These are phyloP conservation scores for Xerocomus brunneocitrinus DNA, from an alignment of 768 basidiomycete genomes.

Conservation along the genomic window DNA sequence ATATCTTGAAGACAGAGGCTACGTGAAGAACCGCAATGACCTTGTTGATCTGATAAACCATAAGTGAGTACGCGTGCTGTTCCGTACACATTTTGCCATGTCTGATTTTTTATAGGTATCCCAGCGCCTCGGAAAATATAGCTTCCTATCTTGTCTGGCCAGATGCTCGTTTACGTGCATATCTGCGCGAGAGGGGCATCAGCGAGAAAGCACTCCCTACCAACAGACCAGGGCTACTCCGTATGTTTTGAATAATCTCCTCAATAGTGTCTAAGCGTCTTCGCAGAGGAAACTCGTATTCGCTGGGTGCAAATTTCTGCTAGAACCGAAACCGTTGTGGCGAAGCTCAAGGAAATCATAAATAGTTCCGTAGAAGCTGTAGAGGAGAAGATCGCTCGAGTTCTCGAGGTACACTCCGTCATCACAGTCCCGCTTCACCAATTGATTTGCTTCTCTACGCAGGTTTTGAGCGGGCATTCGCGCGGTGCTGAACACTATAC, in stretches of 20 bases:
- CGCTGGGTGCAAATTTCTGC: slow-evolving; percentile 68
- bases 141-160: slow-evolving; percentile 84
- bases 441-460: background rate
- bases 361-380: slow-evolving; percentile 64
- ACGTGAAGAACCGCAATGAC: slow-evolving; percentile 66
- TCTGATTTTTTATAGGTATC: slow-evolving; percentile 40
- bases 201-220: slow-evolving; percentile 64
- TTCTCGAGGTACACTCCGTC: slow-evolving; percentile 32
- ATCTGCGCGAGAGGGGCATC: slow-evolving; percentile 73
- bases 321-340: slow-evolving; percentile 53
- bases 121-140: slow-evolving; percentile 40
- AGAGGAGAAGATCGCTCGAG: slow-evolving; percentile 65
- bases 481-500: slow-evolving; percentile 20
- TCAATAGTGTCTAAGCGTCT: background rate
- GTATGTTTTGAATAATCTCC: slow-evolving; percentile 31
- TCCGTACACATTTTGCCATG: background rate
- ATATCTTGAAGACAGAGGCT: slow-evolving; percentile 48
- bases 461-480: slow-evolving; percentile 40
- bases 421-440: no score
- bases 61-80: slow-evolving; percentile 43
- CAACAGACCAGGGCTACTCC: slow-evolving; percentile 71
- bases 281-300: slow-evolving; percentile 68
- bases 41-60: slow-evolving; percentile 66
- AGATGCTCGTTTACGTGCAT: slow-evolving; percentile 87
- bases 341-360: slow-evolving; percentile 61